Evolutionary conservation across 2,329 filamentous ascomycete species (phyloP).

Genomic region (Rutstroemia sp.): DNA sequence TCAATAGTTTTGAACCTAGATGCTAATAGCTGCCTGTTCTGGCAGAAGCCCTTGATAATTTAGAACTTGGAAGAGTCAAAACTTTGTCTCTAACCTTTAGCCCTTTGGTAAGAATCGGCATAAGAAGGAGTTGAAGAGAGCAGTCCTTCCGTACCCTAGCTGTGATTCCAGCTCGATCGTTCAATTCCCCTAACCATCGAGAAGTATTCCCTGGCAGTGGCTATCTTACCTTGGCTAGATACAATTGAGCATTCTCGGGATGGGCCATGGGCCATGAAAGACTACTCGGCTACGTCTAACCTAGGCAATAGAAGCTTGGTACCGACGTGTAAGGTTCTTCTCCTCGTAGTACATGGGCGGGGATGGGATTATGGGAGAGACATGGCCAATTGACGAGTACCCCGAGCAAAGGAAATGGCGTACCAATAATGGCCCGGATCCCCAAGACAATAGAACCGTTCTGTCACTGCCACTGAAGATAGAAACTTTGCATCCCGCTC

Average conservation of each 20-base stretch:
- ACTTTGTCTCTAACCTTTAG: too few species aligned
- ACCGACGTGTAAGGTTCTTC: background rate
- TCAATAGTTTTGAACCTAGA: too few species aligned
- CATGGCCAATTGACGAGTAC: constrained; percentile 3
- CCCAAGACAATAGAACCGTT: background rate
- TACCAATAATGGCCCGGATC: constrained; percentile 3
- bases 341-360: background rate
- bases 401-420: constrained; percentile 4
- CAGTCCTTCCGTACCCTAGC: background rate
- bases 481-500: background rate
- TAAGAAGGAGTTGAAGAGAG: background rate
- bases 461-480: background rate
- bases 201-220: too few species aligned
- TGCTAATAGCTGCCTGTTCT: too few species aligned
- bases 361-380: background rate
- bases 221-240: too few species aligned
- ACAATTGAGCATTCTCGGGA: too few species aligned
- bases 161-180: too few species aligned
- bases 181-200: too few species aligned
- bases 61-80: too few species aligned
- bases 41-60: too few species aligned
- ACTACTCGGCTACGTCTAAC: too few species aligned
- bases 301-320: background rate
- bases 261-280: too few species aligned
- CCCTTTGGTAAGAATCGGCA: background rate